Evolutionary conservation across 2,329 filamentous ascomycete species (phyloP).

Genomic region (Colletotrichum tofieldiae): DNA sequence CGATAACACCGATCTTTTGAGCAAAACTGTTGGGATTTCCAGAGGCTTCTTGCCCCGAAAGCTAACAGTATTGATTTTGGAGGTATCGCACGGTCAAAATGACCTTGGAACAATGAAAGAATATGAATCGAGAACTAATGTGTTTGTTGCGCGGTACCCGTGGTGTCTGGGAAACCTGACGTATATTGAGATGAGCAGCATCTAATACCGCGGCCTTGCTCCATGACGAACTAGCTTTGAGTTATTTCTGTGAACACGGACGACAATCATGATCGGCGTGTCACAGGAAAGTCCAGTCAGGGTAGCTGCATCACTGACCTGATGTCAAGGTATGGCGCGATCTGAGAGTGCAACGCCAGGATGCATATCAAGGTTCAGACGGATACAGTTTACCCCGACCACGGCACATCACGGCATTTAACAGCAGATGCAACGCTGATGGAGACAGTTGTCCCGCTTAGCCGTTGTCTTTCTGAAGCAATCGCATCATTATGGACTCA

Average conservation of each 20-base stretch:
- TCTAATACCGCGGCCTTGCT: background rate
- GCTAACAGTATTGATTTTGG: no score
- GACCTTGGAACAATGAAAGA: background rate
- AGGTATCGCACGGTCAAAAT: background rate
- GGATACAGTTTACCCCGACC: background rate
- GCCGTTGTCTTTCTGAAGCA: background rate
- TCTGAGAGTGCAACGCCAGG: conserved; percentile 20
- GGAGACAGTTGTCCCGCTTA: background rate
- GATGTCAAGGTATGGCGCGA: conserved; percentile 17
- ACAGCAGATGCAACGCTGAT: background rate
- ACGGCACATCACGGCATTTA: background rate
- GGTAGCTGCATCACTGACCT: background rate
- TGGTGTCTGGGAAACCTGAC: background rate
- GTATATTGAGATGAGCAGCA: background rate
- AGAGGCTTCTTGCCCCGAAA: background rate
- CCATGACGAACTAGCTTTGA: background rate
- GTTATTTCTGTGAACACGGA: background rate
- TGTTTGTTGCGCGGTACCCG: background rate
- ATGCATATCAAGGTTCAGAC: conserved; percentile 13
- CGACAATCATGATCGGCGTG: background rate
- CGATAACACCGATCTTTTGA: background rate
- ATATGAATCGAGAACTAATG: no score
- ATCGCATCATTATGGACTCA: conserved; percentile 27
- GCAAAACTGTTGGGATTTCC: background rate
- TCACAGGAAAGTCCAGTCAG: background rate